phyloP scores from a whole-genome alignment of 257 asterid species.

The Solanum tacnaense region DNA sequence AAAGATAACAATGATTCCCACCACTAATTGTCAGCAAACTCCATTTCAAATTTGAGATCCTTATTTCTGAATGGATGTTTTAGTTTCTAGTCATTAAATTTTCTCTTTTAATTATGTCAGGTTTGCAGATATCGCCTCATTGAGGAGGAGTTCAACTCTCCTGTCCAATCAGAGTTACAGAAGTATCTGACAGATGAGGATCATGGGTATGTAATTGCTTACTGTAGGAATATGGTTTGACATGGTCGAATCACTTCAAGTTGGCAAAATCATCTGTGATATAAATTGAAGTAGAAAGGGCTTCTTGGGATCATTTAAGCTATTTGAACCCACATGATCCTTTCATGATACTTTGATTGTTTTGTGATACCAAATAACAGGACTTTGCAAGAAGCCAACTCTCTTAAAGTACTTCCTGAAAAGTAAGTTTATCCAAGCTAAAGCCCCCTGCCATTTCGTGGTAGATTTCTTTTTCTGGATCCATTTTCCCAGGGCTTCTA shows the following conservation, averaged over 20 bases:
- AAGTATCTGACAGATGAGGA: conserved; percentile 83
- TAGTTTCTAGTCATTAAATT: neutral
- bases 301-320: conserved; percentile 4
- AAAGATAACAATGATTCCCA: neutral
- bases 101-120: conserved; percentile 18
- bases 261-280: conserved; percentile 4
- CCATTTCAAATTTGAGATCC: neutral
- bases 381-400: conserved; percentile 10
- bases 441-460: conserved; percentile 3
- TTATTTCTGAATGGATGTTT: neutral
- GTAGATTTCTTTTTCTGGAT: neutral
- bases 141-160: conserved; percentile 79
- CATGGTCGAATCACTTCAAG: neutral
- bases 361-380: conserved; percentile 10
- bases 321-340: neutral
- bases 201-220: conserved; percentile 41
- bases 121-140: conserved; percentile 79
- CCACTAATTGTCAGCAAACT: neutral
- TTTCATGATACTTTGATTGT: conserved; percentile 8
- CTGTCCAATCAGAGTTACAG: conserved; percentile 68
- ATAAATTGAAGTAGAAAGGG: conserved; percentile 5
- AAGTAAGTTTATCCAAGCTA: conserved; percentile 11
- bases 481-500: neutral
- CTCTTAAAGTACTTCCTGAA: conserved; percentile 12
- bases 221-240: neutral